Evolutionary conservation across 2,329 filamentous ascomycete genomes (phyloP), one percentile per base, ranked within the genome.

Genomic region (Sordariomycetes sp.): DNA sequence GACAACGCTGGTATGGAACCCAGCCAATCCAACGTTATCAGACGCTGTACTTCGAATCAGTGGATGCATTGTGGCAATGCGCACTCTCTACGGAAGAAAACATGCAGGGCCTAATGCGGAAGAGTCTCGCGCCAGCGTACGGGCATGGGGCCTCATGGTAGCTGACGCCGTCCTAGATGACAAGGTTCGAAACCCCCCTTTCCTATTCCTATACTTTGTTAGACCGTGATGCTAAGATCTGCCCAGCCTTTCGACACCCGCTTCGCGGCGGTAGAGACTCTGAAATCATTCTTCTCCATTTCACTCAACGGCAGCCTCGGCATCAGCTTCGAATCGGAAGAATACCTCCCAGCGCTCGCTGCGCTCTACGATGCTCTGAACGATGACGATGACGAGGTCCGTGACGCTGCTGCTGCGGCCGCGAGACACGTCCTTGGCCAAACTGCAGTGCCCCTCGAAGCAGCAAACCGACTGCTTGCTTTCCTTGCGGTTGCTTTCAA

Each of bases 361-460:
- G 65, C 79, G 4, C 61, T 90, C 2, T 88, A 92, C 55, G 79
- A 86, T 50, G 66, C 78, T 30, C 68, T 94, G 5, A 83, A 85
- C 49, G 92, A 96, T 50, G 90, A 96, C 50, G 90, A 96, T 50
- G 86, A 94, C 41, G 87, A 95, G 37, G 73, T 95, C 42, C 76
- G 90, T 29, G 72, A 80, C 21, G 54, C 72, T 1, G 81, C 79
- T 7, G 72, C 79, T 3, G 39, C 46, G 0, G 66, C 72, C 2
- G 63, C 69, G 0, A 51, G 57, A 5, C 51, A 49, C 16, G 53
- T 83, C 17, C 44, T 79, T 7, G 58, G 55, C 12, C 43, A 54
- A 15, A 47, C 53, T 18, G 56, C 72, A 24, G 62, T 68, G 8
- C 62, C 67, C 21, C 55, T 70, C 21, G 63, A 70, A 40, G 65